These are phyloP conservation scores for Penium margaritaceum DNA, from an alignment of 139 green algal species.

Conservation along the genomic window DNA sequence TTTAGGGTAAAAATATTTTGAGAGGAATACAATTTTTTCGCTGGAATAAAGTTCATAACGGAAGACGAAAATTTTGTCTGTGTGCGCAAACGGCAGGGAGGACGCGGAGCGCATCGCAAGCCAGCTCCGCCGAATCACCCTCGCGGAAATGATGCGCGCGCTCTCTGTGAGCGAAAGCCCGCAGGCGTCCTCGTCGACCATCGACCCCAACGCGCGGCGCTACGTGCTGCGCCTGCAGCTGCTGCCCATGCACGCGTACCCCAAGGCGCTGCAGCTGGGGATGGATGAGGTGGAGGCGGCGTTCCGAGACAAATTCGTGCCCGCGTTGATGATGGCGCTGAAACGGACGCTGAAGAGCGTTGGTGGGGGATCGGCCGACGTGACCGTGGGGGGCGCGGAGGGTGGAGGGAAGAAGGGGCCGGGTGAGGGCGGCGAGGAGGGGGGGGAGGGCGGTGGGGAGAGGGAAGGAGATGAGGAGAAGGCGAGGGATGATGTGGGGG, in stretches of 20 bases:
- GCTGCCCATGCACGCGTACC: constrained; percentile 54
- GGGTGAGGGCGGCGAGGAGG: constrained; percentile 43
- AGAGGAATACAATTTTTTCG: no score
- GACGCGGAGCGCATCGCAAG: constrained; percentile 28
- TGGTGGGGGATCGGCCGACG: constrained; percentile 4
- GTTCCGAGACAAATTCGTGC: constrained; percentile 63
- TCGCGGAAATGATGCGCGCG: constrained; percentile 66
- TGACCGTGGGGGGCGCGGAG: constrained; percentile 21
- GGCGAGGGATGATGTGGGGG: constrained; percentile 29
- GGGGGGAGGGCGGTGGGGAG: constrained; percentile 19
- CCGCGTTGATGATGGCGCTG: constrained; percentile 50
- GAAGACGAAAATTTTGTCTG: no score
- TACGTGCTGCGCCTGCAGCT: constrained; percentile 51
- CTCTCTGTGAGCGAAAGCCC: constrained; percentile 54
- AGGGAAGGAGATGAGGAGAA: not conserved
- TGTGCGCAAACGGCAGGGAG: constrained; percentile 2
- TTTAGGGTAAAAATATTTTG: no score
- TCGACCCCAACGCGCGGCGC: constrained; percentile 1
- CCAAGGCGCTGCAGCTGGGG: constrained; percentile 58
- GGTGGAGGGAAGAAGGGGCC: not conserved
- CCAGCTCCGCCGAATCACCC: constrained; percentile 52
- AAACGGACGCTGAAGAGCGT: constrained; percentile 48
- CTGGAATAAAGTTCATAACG: no score
- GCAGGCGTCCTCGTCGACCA: not conserved
- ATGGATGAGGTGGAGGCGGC: constrained; percentile 60